phyloP scores from a whole-genome alignment of 257 asterid species.

The Solanum verrucosum region DNA sequence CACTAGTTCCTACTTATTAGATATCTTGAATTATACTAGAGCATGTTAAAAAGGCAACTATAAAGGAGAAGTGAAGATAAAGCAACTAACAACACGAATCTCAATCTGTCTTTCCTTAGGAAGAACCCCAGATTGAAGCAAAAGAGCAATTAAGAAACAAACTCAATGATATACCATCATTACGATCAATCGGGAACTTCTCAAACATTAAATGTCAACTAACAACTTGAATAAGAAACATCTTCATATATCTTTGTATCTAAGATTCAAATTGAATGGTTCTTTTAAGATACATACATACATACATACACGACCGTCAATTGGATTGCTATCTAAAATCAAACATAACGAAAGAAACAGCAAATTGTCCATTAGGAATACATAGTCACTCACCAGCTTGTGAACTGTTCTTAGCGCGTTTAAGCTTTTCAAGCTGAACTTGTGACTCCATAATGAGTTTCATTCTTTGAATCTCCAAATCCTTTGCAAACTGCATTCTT shows the following conservation, averaged over 20 bases:
- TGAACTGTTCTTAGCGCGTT: constrained; percentile 35
- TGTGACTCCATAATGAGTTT: constrained; percentile 66
- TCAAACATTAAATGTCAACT: background rate
- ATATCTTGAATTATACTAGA: background rate
- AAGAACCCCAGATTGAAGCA: background rate
- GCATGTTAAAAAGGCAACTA: background rate
- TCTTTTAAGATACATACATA: background rate
- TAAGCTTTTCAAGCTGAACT: constrained; percentile 55
- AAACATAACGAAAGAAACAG: background rate
- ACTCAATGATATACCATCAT: background rate
- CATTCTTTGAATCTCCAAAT: constrained; percentile 86
- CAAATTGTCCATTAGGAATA: background rate
- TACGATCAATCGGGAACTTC: background rate
- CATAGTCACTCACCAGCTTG: constrained; percentile 30
- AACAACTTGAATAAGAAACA: background rate
- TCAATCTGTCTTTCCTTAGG: background rate
- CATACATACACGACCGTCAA: background rate
- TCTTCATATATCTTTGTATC: background rate
- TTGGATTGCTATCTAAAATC: background rate
- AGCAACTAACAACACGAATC: background rate
- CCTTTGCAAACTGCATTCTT: constrained; percentile 72
- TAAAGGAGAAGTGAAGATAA: background rate
- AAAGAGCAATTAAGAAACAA: background rate
- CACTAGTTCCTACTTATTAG: background rate
- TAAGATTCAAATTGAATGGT: background rate